Percentiles rank a stretch among this genome's conserved stretches.
These are phyloP conservation scores for Metschnikowia lachancei DNA, from an alignment of 805 yeast species.

Conservation along the genomic window DNA sequence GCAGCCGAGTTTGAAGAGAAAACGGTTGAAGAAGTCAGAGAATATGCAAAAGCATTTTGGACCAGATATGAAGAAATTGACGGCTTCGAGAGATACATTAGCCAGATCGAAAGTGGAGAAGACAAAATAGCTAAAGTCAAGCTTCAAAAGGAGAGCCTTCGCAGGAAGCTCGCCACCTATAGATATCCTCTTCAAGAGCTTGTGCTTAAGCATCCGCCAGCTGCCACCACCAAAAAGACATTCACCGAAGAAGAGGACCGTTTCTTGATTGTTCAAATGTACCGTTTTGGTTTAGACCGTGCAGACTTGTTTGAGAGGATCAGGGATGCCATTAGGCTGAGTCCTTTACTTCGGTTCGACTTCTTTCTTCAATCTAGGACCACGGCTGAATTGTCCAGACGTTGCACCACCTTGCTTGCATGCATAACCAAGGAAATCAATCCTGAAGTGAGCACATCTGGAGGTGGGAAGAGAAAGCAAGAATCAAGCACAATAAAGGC, in stretches of 20 bases:
- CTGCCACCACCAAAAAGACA: constrained; percentile 56
- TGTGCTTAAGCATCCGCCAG: constrained; percentile 67
- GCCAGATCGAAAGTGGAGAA: constrained; percentile 85
- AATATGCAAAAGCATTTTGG: constrained; percentile 84
- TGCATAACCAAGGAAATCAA: constrained; percentile 65
- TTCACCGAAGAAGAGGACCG: constrained; percentile 90
- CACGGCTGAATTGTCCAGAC: constrained; percentile 71
- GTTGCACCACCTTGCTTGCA: constrained; percentile 75
- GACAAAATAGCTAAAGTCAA: constrained; percentile 65
- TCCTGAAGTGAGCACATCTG: constrained; percentile 12
- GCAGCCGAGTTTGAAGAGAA: constrained; percentile 81
- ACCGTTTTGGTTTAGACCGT: constrained; percentile 75
- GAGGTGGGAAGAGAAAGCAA: constrained; percentile 3
- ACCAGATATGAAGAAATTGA: constrained; percentile 71
- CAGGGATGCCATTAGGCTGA: constrained; percentile 66
- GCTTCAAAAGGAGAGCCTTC: constrained; percentile 74
- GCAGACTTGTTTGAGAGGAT: constrained; percentile 77
- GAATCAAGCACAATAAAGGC: constrained; percentile 1
- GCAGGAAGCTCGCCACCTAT: constrained; percentile 69
- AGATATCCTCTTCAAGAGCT: constrained; percentile 79
- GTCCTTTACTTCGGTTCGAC: constrained; percentile 81
- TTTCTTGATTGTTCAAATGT: constrained; percentile 74
- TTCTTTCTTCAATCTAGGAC: constrained; percentile 82
- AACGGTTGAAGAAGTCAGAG: constrained; percentile 71
- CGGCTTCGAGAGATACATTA: constrained; percentile 79